Percentiles rank a stretch among this genome's conserved stretches.
phyloP scores from a whole-genome alignment of 2,329 filamentous ascomycete genomes.

The Tolypocladium amazonense region DNA sequence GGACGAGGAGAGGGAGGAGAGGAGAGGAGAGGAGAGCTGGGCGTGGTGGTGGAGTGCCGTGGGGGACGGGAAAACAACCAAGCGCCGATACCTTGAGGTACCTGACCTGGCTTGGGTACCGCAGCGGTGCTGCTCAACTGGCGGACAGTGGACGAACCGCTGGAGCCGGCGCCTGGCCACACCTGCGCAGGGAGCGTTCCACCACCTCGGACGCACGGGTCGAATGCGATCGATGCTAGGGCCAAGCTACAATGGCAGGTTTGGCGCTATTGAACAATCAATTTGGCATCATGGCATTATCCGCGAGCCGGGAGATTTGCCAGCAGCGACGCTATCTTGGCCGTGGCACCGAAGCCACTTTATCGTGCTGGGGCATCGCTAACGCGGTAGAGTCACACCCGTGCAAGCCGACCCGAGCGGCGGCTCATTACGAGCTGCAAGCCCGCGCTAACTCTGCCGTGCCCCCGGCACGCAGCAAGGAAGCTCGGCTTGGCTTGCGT shows the following conservation, averaged over 20 bases:
- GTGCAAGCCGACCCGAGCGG: background rate
- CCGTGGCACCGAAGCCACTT: background rate
- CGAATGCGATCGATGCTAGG: too few species aligned
- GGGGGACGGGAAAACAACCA: constrained; percentile 1
- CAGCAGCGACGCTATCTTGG: background rate
- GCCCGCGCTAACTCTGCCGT: background rate
- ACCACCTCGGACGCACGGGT: background rate
- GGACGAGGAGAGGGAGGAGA: background rate
- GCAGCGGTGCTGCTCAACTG: background rate
- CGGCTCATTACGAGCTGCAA: background rate
- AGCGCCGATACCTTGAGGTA: too few species aligned
- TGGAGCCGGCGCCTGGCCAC: background rate
- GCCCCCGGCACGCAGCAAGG: background rate
- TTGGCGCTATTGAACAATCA: background rate
- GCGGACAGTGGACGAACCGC: background rate
- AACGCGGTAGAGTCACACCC: background rate
- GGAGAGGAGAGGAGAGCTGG: background rate
- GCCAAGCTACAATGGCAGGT: background rate
- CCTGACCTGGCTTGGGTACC: too few species aligned
- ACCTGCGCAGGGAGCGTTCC: too few species aligned
- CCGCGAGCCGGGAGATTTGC: background rate
- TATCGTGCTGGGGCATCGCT: background rate
- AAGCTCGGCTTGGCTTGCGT: background rate
- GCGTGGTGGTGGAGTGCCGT: background rate
- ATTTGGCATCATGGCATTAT: background rate